Base-by-base conservation (phyloP, 1,284 basidiomycete species). In the Trichosporon ovoides region DNA sequence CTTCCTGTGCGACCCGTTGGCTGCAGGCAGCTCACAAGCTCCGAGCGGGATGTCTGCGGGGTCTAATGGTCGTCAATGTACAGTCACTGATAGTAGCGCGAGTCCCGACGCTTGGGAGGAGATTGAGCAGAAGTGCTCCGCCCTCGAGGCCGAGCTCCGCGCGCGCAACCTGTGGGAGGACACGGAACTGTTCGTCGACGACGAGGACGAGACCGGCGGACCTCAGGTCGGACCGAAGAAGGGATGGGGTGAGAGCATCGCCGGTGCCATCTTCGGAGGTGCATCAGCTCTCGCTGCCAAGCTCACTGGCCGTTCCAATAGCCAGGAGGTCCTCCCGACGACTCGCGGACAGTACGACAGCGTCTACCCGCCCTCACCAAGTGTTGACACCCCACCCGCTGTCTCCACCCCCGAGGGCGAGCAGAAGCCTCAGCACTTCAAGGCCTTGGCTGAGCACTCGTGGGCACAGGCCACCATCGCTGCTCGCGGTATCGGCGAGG, bases 381-480 rank as follows among this genome's bases (percentile, higher is more conserved):
- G 43, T 22, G 24, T 48, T 14, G 43, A 31, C 14, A 48, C 43
- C 14, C 43, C 43, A n/a, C 35, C 35, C 1, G 63, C 62, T n/a
- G 48, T 57, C 14, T 63, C 35, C 1, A 61, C 62, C n/a, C 40
- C 58, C 14, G 64, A 69, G 40, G 58, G 40, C 9, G 28, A 52
- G 16, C n/a, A 34, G 40, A 31, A 53, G 55, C 40, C 50, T 7
- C 31, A 49, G 20, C 36, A 63, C 46, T 59, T 62, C 43, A 54
- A 51, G 53, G 46, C 52, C 7, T 67, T 72, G 35, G 53, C 66
- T 12, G 69, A 69, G 24, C 67, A 73, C 43, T 65, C 66, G 37
- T 77, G 74, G 74, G 63, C 68, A 22, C 72, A 78, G 61, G 68
- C 69, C 2, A 66, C 67, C 0, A 66, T 76, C 20, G 73, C 70